Percentiles rank a stretch among this genome's conserved stretches.
Conservation (phyloP, 768 basidiomycete genomes). For the Boletus pseudo-olivaceus region DNA sequence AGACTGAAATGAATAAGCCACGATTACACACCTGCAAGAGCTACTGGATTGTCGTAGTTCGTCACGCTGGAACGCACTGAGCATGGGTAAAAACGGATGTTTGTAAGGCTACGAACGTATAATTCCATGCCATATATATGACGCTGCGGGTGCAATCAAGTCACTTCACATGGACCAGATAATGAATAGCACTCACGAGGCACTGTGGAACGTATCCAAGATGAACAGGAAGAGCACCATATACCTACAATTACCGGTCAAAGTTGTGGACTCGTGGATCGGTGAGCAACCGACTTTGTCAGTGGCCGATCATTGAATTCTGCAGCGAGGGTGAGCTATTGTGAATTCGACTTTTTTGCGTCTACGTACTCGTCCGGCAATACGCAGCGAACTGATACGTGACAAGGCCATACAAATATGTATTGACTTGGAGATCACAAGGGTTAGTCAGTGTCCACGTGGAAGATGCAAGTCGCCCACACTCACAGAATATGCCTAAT, state of each 20-base stretch:
- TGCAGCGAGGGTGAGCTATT: neutral
- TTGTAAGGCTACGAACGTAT: constrained; percentile 5
- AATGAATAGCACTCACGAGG: constrained; percentile 5
- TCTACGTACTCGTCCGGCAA: constrained; percentile 21
- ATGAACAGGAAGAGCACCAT: constrained; percentile 16
- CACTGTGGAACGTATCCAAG: constrained; percentile 17
- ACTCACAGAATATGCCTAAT: neutral
- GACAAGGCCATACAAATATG: constrained; percentile 40
- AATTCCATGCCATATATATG: constrained; percentile 20
- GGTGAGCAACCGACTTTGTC: neutral
- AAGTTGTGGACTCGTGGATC: neutral
- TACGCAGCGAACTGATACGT: constrained; percentile 41
- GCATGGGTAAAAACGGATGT: neutral
- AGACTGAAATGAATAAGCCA: too few relatives aligned
- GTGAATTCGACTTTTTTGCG: neutral
- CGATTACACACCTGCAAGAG: neutral
- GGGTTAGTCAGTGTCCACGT: neutral
- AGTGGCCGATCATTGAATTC: constrained; percentile 13
- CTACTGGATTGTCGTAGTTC: neutral
- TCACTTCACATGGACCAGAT: neutral
- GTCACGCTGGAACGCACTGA: neutral
- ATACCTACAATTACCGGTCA: neutral
- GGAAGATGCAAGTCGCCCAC: too few relatives aligned
- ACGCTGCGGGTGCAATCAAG: neutral
- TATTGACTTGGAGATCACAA: constrained; percentile 15